Evolutionary conservation across 2,329 filamentous ascomycete genomes (phyloP).

Genomic region (Aspergillus sojae): DNA sequence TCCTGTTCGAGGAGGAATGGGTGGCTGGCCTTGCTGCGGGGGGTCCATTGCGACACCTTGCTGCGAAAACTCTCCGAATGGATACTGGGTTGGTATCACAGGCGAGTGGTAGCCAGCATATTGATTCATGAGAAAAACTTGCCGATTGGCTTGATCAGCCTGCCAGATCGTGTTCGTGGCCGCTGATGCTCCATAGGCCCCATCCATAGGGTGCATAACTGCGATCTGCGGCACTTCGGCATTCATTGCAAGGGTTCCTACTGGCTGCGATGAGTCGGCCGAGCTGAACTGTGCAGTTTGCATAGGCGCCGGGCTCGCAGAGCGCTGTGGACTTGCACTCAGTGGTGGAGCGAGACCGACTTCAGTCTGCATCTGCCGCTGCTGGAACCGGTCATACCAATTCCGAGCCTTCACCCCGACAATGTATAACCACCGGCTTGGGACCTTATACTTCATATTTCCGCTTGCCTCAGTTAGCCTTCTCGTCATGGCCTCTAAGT

Average conservation of each 20-base stretch:
- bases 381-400: conserved; percentile 36
- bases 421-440: conserved; percentile 36
- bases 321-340: conserved; percentile 3
- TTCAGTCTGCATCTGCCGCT: conserved; percentile 22
- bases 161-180: conserved; percentile 29
- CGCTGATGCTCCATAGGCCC: conserved; percentile 23
- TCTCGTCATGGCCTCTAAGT: conserved; percentile 33
- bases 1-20: conserved; percentile 21
- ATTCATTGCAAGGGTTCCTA: conserved; percentile 20
- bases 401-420: conserved; percentile 35
- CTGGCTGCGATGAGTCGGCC: conserved; percentile 9
- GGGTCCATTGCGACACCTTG: conserved; percentile 17
- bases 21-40: conserved; percentile 13
- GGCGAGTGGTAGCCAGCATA: conserved; percentile 20
- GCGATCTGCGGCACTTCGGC: conserved; percentile 19
- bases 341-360: conserved; percentile 13
- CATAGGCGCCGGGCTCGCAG: conserved; percentile 1
- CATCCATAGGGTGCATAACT: conserved; percentile 21
- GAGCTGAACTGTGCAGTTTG: conserved; percentile 14
- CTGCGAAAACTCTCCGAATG: conserved; percentile 24
- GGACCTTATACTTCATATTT: conserved; percentile 36
- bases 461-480: conserved; percentile 38
- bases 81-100: conserved; percentile 26
- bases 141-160: conserved; percentile 22
- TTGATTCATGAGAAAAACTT: conserved; percentile 21